A percentile compares a stretch with the other conserved stretches of the same genome.
These are phyloP conservation scores for Trypanosoma vivax DNA, from an alignment of 208 protist species.

Conservation along the genomic window DNA sequence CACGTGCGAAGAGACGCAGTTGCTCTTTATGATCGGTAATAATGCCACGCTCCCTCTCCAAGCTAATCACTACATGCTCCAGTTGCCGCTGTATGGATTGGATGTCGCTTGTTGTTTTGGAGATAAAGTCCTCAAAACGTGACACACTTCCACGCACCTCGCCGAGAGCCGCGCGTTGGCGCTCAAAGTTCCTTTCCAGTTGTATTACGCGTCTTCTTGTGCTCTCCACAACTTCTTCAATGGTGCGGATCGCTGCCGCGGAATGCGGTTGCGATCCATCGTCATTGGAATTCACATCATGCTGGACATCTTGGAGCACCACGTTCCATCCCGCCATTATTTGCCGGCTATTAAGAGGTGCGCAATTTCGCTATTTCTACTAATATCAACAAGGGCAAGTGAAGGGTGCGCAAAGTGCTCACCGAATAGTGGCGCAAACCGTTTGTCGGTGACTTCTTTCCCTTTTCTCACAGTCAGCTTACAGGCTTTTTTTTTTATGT, in stretches of 20 bases:
- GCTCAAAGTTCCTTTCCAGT: constrained; percentile 31
- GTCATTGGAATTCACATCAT: not conserved
- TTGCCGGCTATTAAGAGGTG: no score
- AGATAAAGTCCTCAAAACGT: constrained; percentile 54
- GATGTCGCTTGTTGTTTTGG: constrained; percentile 62
- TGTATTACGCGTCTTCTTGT: constrained; percentile 9
- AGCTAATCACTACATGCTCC: constrained; percentile 70
- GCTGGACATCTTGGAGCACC: not conserved
- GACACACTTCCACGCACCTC: constrained; percentile 36
- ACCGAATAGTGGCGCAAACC: no score
- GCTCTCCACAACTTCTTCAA: constrained; percentile 9
- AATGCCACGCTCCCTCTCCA: constrained; percentile 68
- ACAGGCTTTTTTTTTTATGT: no score
- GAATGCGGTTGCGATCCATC: not conserved
- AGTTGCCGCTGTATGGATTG: constrained; percentile 80
- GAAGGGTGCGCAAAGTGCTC: no score
- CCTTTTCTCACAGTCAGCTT: no score
- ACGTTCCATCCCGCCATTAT: constrained; percentile 5
- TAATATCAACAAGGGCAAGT: no score
- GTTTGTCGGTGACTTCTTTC: no score
- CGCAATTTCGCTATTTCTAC: no score
- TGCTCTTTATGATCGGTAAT: constrained; percentile 83
- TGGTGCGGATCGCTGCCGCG: not conserved
- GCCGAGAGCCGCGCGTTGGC: constrained; percentile 37
- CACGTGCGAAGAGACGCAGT: constrained; percentile 73